A percentile compares a stretch with the other conserved stretches of the same genome.
These are phyloP conservation scores for Hordeum vulgare DNA, from an alignment of 176 grass and related monocot genomes.

Conservation along the genomic window MorexV3_pseudomolecules_assembly NC_058519.1:418806465-418806964, in stretches of 20 bases:
- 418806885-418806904: constrained; percentile 90
- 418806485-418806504: background rate
- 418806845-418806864: constrained; percentile 77
- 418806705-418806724: constrained; percentile 1
- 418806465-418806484: background rate
- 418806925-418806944: constrained; percentile 98
- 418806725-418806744: background rate
- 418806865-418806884: constrained; percentile 71
- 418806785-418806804: background rate
- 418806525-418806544: background rate
- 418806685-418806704: background rate
- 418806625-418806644: background rate
- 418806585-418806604: background rate
- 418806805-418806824: constrained; percentile 1
- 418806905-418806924: constrained; percentile 87
- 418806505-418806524: background rate
- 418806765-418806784: background rate
- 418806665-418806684: background rate
- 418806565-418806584: background rate
- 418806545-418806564: background rate
- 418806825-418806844: constrained; percentile 51
- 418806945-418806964: constrained; percentile 96
- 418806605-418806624: background rate
- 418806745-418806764: background rate
- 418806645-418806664: background rate